phyloP scores from a whole-genome alignment of 1,284 basidiomycete species.

The Ceratobasidium papillatum region DNA sequence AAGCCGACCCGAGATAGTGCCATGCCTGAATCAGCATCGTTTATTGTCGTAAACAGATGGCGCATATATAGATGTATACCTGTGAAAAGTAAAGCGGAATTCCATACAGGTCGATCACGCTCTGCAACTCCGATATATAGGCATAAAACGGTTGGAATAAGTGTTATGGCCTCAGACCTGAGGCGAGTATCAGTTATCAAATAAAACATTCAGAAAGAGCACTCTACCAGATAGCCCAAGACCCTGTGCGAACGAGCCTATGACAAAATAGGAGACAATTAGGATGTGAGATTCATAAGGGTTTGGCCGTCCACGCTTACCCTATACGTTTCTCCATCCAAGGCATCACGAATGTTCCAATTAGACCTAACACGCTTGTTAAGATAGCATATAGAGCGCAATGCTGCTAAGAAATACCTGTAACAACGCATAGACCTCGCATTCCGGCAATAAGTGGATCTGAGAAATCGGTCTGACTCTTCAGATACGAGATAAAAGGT shows the following conservation, averaged over 20 bases:
- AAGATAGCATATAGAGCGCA: conserved; percentile 37
- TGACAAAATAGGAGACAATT: neutral
- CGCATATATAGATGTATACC: conserved; percentile 17
- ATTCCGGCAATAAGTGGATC: conserved; percentile 66
- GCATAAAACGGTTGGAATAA: conserved; percentile 15
- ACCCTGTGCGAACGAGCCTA: conserved; percentile 16
- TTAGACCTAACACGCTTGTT: conserved; percentile 48
- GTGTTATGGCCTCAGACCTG: conserved; percentile 26
- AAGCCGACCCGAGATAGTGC: conserved; percentile 60
- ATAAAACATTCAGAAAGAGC: too few relatives aligned
- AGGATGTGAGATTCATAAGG: neutral
- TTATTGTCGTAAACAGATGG: neutral
- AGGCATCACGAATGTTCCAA: conserved; percentile 59
- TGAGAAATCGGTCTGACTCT: conserved; percentile 55
- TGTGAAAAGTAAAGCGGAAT: conserved; percentile 56
- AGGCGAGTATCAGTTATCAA: neutral
- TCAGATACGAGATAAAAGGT: conserved; percentile 55
- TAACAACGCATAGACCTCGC: conserved; percentile 59
- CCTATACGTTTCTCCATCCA: conserved; percentile 57
- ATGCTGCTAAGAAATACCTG: conserved; percentile 45
- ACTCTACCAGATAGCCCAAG: conserved; percentile 23
- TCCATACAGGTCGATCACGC: conserved; percentile 49
- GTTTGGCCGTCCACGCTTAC: conserved; percentile 50
- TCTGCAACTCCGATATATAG: conserved; percentile 7
- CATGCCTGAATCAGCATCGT: conserved; percentile 53